Evolutionary conservation across 2,329 filamentous ascomycete species (phyloP), one percentile per base, ranked within the genome.

Genomic region (Penicillium sp.): DNA sequence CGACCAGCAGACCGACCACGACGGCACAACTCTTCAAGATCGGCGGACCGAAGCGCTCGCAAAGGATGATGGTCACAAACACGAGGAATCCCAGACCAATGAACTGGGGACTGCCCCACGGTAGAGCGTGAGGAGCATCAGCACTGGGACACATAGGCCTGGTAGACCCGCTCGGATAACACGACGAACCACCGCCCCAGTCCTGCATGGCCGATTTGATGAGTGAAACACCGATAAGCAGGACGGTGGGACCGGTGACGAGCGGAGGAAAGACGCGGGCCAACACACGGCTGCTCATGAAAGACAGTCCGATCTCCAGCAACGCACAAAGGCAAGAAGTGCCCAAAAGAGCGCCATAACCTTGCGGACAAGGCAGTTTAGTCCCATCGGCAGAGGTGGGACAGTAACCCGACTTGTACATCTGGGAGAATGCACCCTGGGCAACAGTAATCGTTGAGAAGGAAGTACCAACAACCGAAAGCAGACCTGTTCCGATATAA

Each of bases 11-110:
- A 22, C 85, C 85, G 43, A 87, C 69, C 25, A 88, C 80, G 20
- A 88, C 83, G 13, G 83, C 80, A 39, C 82, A 84, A 24, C 81
- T 84, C 66, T 87, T 87, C 82, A 88, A 86, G 64, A 88, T 85
- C 0, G 85, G 85, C 4, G 81, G 80, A 3, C 85, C 85, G 62
- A 87, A 87, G n/a, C 84, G 79, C 63, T 88, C 85, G 60, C 83
- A 84, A 25, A 88, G 59, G 59, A 88, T 84, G 60, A 88, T 87
- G 2, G 83, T 84, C 24, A 85, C 68, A 63, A 87, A 88, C 49
- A 88, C 85, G 27, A 80, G 75, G 70, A 88, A 88, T 0, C 85
- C 85, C 0, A 88, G 78, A 0, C 84, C 84, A 48, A 87, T 82
- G 61, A 85, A 85, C 64, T 86, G 79, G 1, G 84, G 82, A 45